phyloP scores from a whole-genome alignment of 192 early-diverging fungal genomes.

The Gryganskiella cystojenkinii region DNA sequence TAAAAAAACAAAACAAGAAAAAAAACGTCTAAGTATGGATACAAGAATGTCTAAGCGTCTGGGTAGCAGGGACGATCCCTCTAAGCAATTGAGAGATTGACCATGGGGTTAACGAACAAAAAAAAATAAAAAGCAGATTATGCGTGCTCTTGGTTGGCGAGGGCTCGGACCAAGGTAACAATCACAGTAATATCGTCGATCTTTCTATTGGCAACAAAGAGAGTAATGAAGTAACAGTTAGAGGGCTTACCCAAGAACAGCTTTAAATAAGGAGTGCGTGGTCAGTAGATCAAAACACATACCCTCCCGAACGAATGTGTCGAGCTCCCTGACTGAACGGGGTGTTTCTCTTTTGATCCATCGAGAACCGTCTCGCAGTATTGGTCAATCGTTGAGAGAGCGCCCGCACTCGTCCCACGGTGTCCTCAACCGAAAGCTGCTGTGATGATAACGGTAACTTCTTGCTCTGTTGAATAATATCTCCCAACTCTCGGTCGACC shows the following conservation, averaged over 20 bases:
- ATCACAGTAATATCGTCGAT: constrained; percentile 69
- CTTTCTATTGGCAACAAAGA: constrained; percentile 53
- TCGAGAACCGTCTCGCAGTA: constrained; percentile 58
- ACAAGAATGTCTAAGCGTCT: no score
- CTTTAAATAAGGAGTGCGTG: no score
- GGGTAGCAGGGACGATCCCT: no score
- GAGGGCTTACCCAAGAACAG: no score
- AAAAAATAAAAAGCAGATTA: no score
- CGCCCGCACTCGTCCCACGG: constrained; percentile 52
- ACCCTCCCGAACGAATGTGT: constrained; percentile 57
- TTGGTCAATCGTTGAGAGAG: constrained; percentile 63
- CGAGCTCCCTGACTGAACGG: constrained; percentile 64
- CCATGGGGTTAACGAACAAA: no score
- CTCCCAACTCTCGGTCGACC: constrained; percentile 57
- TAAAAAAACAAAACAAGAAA: no score
- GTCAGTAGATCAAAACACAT: constrained; percentile 8
- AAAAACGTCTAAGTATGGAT: no score
- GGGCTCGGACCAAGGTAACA: constrained; percentile 58
- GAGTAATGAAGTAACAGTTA: not conserved
- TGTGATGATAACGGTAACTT: no score
- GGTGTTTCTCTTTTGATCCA: constrained; percentile 60
- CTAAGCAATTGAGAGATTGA: no score
- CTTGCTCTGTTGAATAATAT: constrained; percentile 34
- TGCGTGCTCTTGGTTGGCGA: constrained; percentile 8
- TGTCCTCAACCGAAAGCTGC: constrained; percentile 41